Evolutionary conservation across 345 rosid genomes (phyloP), one percentile per base, ranked within the genome.

Genomic region (Cardiospermum halicacabum): DNA sequence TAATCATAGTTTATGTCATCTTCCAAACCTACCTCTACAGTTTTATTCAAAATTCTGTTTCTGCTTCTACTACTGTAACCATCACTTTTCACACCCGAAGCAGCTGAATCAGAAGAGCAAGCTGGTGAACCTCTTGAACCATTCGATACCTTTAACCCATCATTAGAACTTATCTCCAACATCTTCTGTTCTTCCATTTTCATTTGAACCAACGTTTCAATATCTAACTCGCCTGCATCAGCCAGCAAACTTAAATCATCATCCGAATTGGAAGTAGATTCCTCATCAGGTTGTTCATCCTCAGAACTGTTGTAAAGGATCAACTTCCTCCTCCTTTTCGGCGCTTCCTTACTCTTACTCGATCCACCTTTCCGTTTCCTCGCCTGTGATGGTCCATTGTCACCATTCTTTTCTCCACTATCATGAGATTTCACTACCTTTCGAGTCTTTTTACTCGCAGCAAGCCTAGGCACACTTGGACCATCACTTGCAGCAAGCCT

Each of bases 1-100:
- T 30, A 42, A 25, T 16, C 16, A 16, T 32, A 25, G 10, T 12
- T 50, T 39, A 16, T 32, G 53, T 36, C 28, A 53, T 26, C 26
- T 53, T 6, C 21, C 40, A 27, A 37, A 74, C 83, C 82, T 67
- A n/a, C n/a, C n/a, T n/a, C n/a, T n/a, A n/a, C n/a, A n/a, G n/a
- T n/a, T n/a, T n/a, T n/a, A n/a, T n/a, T 70, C 19, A 36, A 31
- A 51, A 56, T 62, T 59, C 75, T 67, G 11, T 21, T 30, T 53
- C 34, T 55, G 57, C 69, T 19, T 50, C 40, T 43, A 49, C 28
- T 60, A 62, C 69, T 55, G 58, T 68, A 60, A 26, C 40, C 49
- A 34, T 78, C 70, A 49, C 72, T 67, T 58, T 65, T 71, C 27
- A 43, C 7, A 50, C 51, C 61, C 43, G 80, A 72, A 59, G 11